These are phyloP conservation scores for Hymenoscyphus albidus DNA, from an alignment of 2,329 filamentous ascomycete genomes.

Conservation along the genomic window DNA sequence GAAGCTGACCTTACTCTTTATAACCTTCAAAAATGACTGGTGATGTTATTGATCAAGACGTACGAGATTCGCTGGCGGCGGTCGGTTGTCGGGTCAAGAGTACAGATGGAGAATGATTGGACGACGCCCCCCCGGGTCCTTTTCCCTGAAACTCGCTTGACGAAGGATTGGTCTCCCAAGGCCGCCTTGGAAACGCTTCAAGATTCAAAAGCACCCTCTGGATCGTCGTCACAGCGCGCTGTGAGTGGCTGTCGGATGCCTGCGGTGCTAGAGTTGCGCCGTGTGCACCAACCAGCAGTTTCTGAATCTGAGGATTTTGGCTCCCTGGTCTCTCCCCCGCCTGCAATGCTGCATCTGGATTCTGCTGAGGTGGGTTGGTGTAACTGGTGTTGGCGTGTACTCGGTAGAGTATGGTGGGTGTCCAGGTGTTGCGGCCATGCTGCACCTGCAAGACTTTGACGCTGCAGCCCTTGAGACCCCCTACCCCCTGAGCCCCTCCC, in stretches of 20 bases:
- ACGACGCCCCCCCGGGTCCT: neutral
- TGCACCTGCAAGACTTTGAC: neutral
- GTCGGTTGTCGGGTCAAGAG: neutral
- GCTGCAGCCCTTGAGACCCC: neutral
- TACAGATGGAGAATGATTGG: neutral
- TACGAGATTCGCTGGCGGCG: neutral
- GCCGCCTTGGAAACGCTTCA: neutral
- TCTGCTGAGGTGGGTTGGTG: too few species aligned
- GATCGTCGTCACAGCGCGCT: neutral
- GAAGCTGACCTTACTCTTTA: neutral
- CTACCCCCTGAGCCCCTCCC: neutral
- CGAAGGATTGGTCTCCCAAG: neutral
- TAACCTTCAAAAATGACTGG: neutral
- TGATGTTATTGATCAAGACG: neutral
- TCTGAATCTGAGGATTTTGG: neutral
- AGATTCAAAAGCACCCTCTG: neutral
- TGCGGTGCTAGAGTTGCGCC: neutral
- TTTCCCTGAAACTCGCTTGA: constrained; percentile 2
- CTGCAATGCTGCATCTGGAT: neutral
- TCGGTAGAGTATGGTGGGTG: too few species aligned
- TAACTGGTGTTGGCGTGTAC: neutral
- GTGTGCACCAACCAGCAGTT: neutral
- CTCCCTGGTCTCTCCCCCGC: neutral
- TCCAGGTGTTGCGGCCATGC: neutral
- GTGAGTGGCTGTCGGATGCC: neutral